A percentile compares a stretch with the other conserved stretches of the same genome.
Conservation (phyloP, 129 eudicot genomes). For the Apium graveolens region DNA sequence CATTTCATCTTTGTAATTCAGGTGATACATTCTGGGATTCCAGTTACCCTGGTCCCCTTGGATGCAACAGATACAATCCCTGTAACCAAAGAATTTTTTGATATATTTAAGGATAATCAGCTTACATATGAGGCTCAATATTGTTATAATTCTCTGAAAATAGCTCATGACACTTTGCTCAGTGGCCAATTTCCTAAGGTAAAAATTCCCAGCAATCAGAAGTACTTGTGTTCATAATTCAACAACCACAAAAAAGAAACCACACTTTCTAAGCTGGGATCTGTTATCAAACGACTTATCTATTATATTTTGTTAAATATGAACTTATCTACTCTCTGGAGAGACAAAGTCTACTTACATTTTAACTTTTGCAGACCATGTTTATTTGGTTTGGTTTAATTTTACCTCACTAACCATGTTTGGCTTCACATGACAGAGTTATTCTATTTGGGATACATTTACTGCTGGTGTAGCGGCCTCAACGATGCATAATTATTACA, state of each 20-base stretch:
- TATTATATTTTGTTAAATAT: too few relatives aligned
- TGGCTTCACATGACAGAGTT: slow-evolving; percentile 43
- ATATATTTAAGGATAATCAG: slow-evolving; percentile 53
- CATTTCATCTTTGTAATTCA: slow-evolving; percentile 10
- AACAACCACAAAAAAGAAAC: too few relatives aligned
- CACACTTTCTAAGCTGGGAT: too few relatives aligned
- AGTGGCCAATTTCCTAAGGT: slow-evolving; percentile 52
- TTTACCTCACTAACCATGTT: background rate
- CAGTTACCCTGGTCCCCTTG: slow-evolving; percentile 71
- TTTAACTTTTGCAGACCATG: background rate
- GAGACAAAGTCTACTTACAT: too few relatives aligned
- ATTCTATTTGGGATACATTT: slow-evolving; percentile 87
- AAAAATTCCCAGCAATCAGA: background rate
- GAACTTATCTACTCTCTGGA: too few relatives aligned
- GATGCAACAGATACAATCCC: slow-evolving; percentile 94
- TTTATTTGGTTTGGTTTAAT: background rate
- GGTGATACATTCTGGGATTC: slow-evolving; percentile 87
- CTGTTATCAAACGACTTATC: too few relatives aligned
- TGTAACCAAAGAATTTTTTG: slow-evolving; percentile 39
- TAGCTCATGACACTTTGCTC: slow-evolving; percentile 62
- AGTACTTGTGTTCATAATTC: background rate
- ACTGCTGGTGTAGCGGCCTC: slow-evolving; percentile 67
- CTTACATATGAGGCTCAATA: slow-evolving; percentile 76
- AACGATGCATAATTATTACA: slow-evolving; percentile 42
- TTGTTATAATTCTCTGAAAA: slow-evolving; percentile 54